Conservation (phyloP, 2,329 filamentous ascomycete species). For the Sporothrix variecibatus region DNA sequence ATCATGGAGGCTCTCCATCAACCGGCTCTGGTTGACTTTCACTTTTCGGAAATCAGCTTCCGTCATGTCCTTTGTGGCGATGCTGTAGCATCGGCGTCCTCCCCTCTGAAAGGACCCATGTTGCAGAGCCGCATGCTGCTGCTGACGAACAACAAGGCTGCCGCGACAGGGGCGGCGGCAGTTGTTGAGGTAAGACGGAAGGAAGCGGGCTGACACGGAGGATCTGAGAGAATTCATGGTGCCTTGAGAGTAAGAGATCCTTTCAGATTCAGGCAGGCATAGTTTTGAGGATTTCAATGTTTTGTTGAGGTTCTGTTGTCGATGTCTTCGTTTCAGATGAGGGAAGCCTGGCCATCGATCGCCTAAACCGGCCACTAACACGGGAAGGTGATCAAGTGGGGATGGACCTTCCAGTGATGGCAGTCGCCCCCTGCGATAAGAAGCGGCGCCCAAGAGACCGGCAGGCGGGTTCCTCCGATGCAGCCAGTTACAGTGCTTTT, state of each 20-base stretch:
- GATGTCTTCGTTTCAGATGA: background rate
- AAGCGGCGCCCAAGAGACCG: background rate
- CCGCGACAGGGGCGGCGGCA: background rate
- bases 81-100: background rate
- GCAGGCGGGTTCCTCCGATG: background rate
- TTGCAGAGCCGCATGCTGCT: background rate
- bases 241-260: background rate
- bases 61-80: conserved; percentile 23
- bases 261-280: background rate
- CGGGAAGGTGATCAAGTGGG: background rate
- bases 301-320: background rate
- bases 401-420: background rate
- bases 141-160: background rate
- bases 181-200: background rate
- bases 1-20: conserved; percentile 29
- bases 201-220: background rate
- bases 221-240: background rate
- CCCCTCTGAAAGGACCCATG: background rate
- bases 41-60: conserved; percentile 19
- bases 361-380: conserved; percentile 8
- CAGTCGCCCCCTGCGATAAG: conserved; percentile 3
- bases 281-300: background rate
- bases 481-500: background rate
- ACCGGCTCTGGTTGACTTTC: conserved; percentile 25
- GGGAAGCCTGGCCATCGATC: background rate